These are phyloP conservation scores for Prototheca stagnorum DNA, from an alignment of 163 green algal species.

Conservation along the genomic window DNA sequence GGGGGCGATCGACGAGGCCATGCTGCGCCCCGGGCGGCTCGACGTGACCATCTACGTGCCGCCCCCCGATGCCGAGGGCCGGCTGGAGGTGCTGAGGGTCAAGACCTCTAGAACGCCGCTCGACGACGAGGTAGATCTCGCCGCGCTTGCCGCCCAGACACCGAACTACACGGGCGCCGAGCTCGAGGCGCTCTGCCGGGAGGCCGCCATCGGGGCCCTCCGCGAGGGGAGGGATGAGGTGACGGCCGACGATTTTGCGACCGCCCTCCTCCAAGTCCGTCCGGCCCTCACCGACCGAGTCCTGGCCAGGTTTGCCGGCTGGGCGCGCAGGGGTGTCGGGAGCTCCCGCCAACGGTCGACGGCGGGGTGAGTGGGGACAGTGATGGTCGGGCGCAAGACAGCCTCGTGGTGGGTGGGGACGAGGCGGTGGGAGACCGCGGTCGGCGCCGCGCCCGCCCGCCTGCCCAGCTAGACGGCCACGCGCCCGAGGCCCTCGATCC, in stretches of 20 bases:
- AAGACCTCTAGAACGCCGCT: slow-evolving; percentile 55
- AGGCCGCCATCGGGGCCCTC: slow-evolving; percentile 58
- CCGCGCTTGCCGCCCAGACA: slow-evolving; percentile 26
- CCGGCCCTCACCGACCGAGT: slow-evolving; percentile 22
- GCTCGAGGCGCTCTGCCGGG: slow-evolving; percentile 58
- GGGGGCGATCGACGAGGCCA: slow-evolving; percentile 51
- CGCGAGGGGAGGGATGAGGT: slow-evolving; percentile 44
- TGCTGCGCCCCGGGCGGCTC: slow-evolving; percentile 68
- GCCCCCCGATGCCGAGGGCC: slow-evolving; percentile 52
- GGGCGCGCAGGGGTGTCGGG: too few relatives aligned
- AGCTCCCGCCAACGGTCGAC: too few relatives aligned
- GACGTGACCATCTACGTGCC: slow-evolving; percentile 69
- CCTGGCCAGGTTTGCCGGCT: slow-evolving; percentile 25
- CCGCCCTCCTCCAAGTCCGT: slow-evolving; percentile 11
- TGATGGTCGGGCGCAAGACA: too few relatives aligned
- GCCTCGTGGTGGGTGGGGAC: too few relatives aligned
- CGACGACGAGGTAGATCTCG: slow-evolving; percentile 58
- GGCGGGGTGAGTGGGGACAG: too few relatives aligned
- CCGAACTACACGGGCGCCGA: slow-evolving; percentile 55
- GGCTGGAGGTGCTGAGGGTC: slow-evolving; percentile 42
- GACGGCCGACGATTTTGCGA: slow-evolving; percentile 13
- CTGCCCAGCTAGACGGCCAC: too few relatives aligned
- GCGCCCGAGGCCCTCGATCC: too few relatives aligned
- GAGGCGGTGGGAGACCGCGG: too few relatives aligned
- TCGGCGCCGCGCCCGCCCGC: too few relatives aligned